Conservation (phyloP, 2,329 filamentous ascomycete genomes). For the Penicillium brasilianum region DNA sequence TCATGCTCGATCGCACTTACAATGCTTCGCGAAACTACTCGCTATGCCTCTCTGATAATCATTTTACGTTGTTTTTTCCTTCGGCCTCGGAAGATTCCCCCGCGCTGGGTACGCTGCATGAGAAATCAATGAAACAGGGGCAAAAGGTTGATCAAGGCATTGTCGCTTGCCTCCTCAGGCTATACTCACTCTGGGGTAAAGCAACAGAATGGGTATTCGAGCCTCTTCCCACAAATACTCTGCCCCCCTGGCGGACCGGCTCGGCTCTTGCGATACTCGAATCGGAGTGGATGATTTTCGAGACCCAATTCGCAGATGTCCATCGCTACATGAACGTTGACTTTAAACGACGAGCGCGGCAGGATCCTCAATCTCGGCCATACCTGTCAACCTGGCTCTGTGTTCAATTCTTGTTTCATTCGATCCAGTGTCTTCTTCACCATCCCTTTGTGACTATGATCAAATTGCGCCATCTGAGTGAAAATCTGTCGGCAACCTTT, state of each 20-base stretch:
- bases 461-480: constrained; percentile 32
- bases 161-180: constrained; percentile 28
- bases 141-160: constrained; percentile 31
- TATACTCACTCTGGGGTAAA: constrained; percentile 34
- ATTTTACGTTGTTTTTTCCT: constrained; percentile 32
- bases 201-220: constrained; percentile 35
- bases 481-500: constrained; percentile 33
- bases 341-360: constrained; percentile 30
- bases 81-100: not conserved
- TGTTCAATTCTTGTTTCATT: constrained; percentile 36
- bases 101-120: constrained; percentile 20
- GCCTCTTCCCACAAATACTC: constrained; percentile 16
- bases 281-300: constrained; percentile 36
- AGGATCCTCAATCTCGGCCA: constrained; percentile 28
- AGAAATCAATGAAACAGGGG: constrained; percentile 24
- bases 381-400: constrained; percentile 36
- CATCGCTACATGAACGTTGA: constrained; percentile 37
- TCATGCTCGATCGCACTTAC: constrained; percentile 35
- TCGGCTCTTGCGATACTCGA: constrained; percentile 31
- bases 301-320: constrained; percentile 34
- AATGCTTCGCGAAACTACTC: constrained; percentile 34
- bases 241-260: constrained; percentile 33
- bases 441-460: constrained; percentile 37
- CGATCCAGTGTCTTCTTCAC: constrained; percentile 31
- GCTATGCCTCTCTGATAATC: constrained; percentile 31